Evolutionary conservation across 768 basidiomycete species (phyloP).

Genomic region (Antrodiella citrinella): DNA sequence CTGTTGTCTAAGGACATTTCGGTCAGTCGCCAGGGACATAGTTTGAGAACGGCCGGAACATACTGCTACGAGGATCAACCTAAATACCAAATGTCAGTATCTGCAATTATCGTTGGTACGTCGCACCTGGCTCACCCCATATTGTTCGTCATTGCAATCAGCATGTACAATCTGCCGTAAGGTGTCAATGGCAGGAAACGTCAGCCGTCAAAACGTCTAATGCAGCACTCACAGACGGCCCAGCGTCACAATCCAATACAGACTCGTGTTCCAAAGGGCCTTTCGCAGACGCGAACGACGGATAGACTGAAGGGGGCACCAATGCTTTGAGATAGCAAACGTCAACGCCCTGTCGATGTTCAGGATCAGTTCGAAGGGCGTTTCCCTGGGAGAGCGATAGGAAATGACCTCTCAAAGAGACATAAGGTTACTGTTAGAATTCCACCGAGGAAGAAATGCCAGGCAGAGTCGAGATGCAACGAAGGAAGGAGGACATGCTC

Average conservation of each 20-base stretch:
- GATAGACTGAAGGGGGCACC: conserved; percentile 32
- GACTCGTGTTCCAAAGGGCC: conserved; percentile 43
- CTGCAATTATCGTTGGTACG: no score
- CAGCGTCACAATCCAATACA: conserved; percentile 53
- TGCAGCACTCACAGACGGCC: conserved; percentile 47
- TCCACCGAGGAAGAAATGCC: conserved; percentile 39
- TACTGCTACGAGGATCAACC: conserved; percentile 45
- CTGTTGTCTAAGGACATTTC: conserved; percentile 34
- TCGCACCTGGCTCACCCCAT: conserved; percentile 60
- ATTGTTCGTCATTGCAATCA: conserved; percentile 65
- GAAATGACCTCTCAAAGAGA: conserved; percentile 53
- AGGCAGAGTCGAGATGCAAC: conserved; percentile 38
- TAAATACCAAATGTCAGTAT: conserved; percentile 18
- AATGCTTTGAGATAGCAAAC: conserved; percentile 38
- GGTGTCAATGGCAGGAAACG: conserved; percentile 1
- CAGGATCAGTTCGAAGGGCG: conserved; percentile 4
- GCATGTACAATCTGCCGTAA: conserved; percentile 55
- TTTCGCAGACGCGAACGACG: conserved; percentile 34
- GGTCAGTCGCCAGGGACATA: not conserved
- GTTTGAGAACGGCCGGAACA: no score
- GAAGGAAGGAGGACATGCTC: conserved; percentile 37
- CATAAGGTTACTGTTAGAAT: conserved; percentile 42
- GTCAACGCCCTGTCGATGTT: conserved; percentile 37
- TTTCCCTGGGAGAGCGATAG: conserved; percentile 58
- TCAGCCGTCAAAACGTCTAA: conserved; percentile 1